Base-by-base conservation (phyloP, 495 filamentous ascomycete species). In the Penicillium nucicola region DNA sequence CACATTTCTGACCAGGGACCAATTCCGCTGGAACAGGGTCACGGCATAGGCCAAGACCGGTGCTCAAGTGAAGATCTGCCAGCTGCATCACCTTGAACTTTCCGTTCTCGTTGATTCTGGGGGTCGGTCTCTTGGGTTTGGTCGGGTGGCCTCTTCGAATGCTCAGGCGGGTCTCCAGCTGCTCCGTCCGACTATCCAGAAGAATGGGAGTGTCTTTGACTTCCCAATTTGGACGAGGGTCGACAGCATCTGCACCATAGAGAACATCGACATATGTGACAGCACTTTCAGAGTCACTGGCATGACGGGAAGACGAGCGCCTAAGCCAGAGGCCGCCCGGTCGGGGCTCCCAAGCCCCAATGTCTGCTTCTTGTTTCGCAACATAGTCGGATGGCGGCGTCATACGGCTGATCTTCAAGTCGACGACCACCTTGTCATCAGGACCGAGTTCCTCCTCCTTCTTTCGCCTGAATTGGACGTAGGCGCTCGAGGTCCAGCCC, bases 51-150 rank as follows among this genome's bases (percentile, higher is more conserved):
- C 95, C 93, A 5, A 89, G 75, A 23, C 95, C 93, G 2, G 93
- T 98, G 51, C 87, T 89, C 52, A 98, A 66, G 69, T 98, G 93
- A 46, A 96, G 60, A 75, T 98, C 93, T 38, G 92, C 85, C 42
- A 93, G 65, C 65, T 98, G 93, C 80, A 98, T 84, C 50, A 98
- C 95, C 72, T 97, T 97, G 70, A 97, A 97, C 53, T 85, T 87
- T n/a, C 91, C 92, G 65, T 95, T 87, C 22, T 92, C 88, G 42
- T 80, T 78, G 48, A 98, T 86, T 43, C 84, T 78, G 12, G 85
- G 88, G n/a, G 76, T 68, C 0, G 89, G 86, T 58, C 83, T 88
- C 53, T 81, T 75, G 12, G 67, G 56, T 48, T 80, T 77, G 2
- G 71, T 54, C 6, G 79, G 80, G 23, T 77, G 75, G 4, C 93